Evolutionary conservation across 2,329 filamentous ascomycete species (phyloP).

Genomic region (Orbilia quercus): DNA sequence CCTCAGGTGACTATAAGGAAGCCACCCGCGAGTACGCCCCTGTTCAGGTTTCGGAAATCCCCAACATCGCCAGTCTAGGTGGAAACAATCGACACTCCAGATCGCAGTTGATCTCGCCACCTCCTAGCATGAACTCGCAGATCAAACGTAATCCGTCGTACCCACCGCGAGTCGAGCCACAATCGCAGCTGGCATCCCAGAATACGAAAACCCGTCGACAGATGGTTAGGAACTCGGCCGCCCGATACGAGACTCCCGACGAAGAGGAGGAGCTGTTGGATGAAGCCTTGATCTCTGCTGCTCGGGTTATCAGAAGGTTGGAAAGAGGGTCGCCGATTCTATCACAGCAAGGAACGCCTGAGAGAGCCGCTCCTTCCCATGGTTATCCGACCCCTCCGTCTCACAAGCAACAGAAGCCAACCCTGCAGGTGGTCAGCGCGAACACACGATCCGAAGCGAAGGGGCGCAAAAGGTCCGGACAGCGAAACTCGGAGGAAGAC

Average conservation of each 20-base stretch:
- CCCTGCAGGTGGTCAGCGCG: slow-evolving; percentile 72
- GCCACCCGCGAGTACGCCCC: slow-evolving; percentile 53
- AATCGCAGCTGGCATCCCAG: slow-evolving; percentile 68
- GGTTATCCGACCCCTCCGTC: slow-evolving; percentile 79
- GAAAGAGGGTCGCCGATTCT: slow-evolving; percentile 73
- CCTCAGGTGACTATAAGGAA: slow-evolving; percentile 62
- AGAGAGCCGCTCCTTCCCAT: slow-evolving; percentile 56
- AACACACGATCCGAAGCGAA: slow-evolving; percentile 71
- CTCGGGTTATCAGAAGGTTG: slow-evolving; percentile 67
- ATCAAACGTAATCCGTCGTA: slow-evolving; percentile 62
- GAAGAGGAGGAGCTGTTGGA: slow-evolving; percentile 97
- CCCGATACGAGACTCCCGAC: slow-evolving; percentile 92
- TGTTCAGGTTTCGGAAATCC: slow-evolving; percentile 54
- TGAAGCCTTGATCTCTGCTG: slow-evolving; percentile 68
- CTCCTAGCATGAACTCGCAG: slow-evolving; percentile 65
- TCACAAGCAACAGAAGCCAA: slow-evolving; percentile 79
- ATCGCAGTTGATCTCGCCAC: slow-evolving; percentile 55
- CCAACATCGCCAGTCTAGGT: slow-evolving; percentile 32
- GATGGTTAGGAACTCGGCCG: slow-evolving; percentile 67
- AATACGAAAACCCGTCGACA: slow-evolving; percentile 71
- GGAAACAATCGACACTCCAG: slow-evolving; percentile 53
- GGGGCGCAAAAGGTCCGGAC: slow-evolving; percentile 73
- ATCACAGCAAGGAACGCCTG: slow-evolving; percentile 68
- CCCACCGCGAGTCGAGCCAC: slow-evolving; percentile 64
- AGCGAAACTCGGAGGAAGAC: slow-evolving; percentile 69